Conservation (phyloP, 2,329 filamentous ascomycete genomes). For the Zymoseptoria crescenta region DNA sequence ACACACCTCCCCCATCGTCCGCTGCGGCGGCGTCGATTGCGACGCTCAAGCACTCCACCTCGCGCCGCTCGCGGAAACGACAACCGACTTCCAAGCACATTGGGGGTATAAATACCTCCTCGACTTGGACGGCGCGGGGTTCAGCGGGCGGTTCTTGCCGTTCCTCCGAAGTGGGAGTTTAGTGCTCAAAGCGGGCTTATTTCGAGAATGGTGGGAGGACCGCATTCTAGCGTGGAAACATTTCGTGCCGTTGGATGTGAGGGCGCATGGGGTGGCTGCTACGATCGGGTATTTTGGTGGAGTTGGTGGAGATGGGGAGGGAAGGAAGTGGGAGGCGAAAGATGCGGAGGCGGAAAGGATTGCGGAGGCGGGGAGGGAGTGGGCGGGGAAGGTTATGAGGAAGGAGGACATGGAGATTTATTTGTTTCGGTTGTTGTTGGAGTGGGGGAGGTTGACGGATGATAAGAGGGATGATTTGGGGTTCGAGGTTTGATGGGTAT, state of each 20-base stretch:
- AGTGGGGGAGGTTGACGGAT: constrained; percentile 65
- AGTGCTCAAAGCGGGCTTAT: constrained; percentile 64
- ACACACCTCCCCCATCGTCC: constrained; percentile 51
- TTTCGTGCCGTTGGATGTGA: constrained; percentile 68
- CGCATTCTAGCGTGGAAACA: constrained; percentile 69
- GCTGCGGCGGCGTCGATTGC: constrained; percentile 49
- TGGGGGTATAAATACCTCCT: constrained; percentile 64
- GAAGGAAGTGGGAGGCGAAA: constrained; percentile 15
- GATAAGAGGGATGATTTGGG: constrained; percentile 47
- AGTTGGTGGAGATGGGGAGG: constrained; percentile 40
- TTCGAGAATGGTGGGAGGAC: constrained; percentile 72
- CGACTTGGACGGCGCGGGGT: constrained; percentile 61
- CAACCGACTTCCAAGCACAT: constrained; percentile 48
- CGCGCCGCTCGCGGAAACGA: constrained; percentile 31
- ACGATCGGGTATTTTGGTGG: constrained; percentile 68
- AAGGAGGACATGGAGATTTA: constrained; percentile 75
- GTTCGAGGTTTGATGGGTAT: constrained; percentile 10
- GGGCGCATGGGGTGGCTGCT: constrained; percentile 65
- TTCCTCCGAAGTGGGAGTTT: constrained; percentile 59
- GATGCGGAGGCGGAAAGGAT: constrained; percentile 53
- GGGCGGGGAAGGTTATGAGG: constrained; percentile 56
- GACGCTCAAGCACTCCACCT: constrained; percentile 47
- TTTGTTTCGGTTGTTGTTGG: constrained; percentile 66
- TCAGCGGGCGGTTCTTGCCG: constrained; percentile 57
- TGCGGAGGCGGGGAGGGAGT: constrained; percentile 55